A percentile compares a stretch with the other conserved stretches of the same genome.
Evolutionary conservation across 208 protist genomes (phyloP).

Genomic region (Herpetomonas tarakana): DNA sequence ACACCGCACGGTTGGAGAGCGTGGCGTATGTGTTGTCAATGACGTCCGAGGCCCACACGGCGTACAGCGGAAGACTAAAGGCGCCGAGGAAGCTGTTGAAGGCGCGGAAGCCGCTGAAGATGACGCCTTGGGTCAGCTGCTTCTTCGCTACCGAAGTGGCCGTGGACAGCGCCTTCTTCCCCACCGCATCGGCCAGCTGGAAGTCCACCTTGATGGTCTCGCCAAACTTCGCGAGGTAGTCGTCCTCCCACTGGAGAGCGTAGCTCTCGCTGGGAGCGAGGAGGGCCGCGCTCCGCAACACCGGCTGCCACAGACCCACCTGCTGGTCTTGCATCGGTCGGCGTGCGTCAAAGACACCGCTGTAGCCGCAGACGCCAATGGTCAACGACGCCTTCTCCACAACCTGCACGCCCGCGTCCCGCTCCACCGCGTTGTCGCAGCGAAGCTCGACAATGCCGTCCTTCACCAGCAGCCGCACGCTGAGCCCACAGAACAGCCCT

Average conservation of each 20-base stretch:
- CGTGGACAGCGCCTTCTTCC: constrained; percentile 24
- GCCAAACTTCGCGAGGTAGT: constrained; percentile 64
- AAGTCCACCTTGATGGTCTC: constrained; percentile 54
- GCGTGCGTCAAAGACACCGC: constrained; percentile 63
- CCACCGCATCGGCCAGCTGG: constrained; percentile 39
- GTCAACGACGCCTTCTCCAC: constrained; percentile 39
- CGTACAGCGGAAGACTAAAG: constrained; percentile 70
- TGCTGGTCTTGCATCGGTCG: constrained; percentile 76
- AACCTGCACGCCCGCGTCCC: constrained; percentile 5
- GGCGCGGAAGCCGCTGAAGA: constrained; percentile 71
- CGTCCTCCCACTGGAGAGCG: constrained; percentile 80
- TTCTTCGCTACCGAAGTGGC: constrained; percentile 42
- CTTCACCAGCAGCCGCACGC: constrained; percentile 23
- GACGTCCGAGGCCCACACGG: constrained; percentile 64
- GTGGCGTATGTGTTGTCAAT: constrained; percentile 88
- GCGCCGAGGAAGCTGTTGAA: constrained; percentile 61
- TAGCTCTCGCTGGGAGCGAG: constrained; percentile 52
- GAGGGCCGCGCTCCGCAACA: constrained; percentile 32
- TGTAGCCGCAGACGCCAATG: constrained; percentile 76
- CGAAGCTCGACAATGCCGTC: constrained; percentile 37
- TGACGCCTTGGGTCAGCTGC: constrained; percentile 42
- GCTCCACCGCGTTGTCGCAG: constrained; percentile 49
- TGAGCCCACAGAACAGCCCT: constrained; percentile 39
- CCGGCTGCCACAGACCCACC: constrained; percentile 65
- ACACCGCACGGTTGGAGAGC: constrained; percentile 63